These are phyloP conservation scores for Boletales sp. DNA, from an alignment of 768 basidiomycete species.

Conservation along the genomic window DNA sequence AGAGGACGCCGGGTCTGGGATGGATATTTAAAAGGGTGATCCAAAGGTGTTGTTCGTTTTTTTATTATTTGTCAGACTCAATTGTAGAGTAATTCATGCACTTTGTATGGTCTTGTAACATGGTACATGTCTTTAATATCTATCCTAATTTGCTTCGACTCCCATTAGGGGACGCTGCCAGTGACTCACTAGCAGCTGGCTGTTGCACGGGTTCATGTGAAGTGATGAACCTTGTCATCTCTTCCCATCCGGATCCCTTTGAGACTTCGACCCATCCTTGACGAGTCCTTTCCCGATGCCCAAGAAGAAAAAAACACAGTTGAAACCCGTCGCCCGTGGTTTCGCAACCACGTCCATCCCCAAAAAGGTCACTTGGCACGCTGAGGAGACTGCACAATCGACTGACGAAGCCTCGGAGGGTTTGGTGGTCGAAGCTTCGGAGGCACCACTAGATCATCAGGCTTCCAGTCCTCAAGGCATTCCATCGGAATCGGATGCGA, in stretches of 20 bases:
- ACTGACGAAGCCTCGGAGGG: conserved; percentile 6
- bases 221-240: background rate
- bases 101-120: conserved; percentile 26
- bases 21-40: conserved; percentile 27
- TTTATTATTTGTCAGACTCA: conserved; percentile 11
- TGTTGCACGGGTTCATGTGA: too few relatives aligned
- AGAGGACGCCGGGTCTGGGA: conserved; percentile 24
- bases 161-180: background rate
- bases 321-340: conserved; percentile 71
- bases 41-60: conserved; percentile 5
- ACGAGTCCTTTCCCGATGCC: conserved; percentile 42
- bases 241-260: background rate
- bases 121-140: conserved; percentile 29
- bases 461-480: background rate
- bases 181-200: too few relatives aligned
- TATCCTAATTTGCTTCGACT: conserved; percentile 6
- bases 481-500: conserved; percentile 18
- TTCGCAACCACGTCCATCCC: conserved; percentile 82
- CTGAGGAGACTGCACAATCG: conserved; percentile 21
- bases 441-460: conserved; percentile 4
- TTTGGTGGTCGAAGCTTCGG: conserved; percentile 6
- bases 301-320: conserved; percentile 83
- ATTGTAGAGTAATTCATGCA: conserved; percentile 31
- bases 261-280: background rate
- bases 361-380: conserved; percentile 58